Evolutionary conservation across 2,329 filamentous ascomycete genomes (phyloP).

Genomic region (Paraconiothyrium sp.): DNA sequence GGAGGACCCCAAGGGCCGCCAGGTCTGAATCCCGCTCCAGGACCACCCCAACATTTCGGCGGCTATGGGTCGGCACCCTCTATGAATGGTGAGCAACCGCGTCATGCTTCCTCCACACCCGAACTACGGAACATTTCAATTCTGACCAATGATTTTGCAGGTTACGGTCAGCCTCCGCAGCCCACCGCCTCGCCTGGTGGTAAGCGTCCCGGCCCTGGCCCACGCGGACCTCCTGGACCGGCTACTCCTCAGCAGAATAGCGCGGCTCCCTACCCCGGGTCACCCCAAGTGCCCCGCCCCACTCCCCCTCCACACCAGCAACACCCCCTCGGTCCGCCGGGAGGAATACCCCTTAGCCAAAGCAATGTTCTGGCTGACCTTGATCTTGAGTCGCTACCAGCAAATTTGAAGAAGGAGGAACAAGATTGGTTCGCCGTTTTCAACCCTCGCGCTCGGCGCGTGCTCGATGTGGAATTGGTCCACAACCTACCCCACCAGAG

Average conservation of each 20-base stretch:
- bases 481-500: slow-evolving; percentile 94
- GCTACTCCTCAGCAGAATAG: slow-evolving; percentile 93
- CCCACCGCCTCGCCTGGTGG: slow-evolving; percentile 87
- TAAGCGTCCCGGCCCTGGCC: slow-evolving; percentile 71
- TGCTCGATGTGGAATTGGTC: slow-evolving; percentile 91
- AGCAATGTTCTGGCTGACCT: slow-evolving; percentile 82
- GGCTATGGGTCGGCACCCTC: slow-evolving; percentile 71
- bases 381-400: slow-evolving; percentile 84
- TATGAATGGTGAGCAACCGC: slow-evolving; percentile 65
- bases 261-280: slow-evolving; percentile 86
- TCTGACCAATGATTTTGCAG: slow-evolving; percentile 48
- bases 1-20: slow-evolving; percentile 82
- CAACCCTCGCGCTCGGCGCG: slow-evolving; percentile 88
- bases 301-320: slow-evolving; percentile 67
- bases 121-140: neutral
- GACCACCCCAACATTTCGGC: slow-evolving; percentile 75
- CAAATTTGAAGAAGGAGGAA: slow-evolving; percentile 87
- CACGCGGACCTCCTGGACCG: slow-evolving; percentile 70
- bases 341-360: slow-evolving; percentile 59
- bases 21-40: slow-evolving; percentile 65
- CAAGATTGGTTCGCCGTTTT: slow-evolving; percentile 97
- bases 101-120: slow-evolving; percentile 20
- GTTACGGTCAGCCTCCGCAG: slow-evolving; percentile 85
- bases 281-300: slow-evolving; percentile 82
- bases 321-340: slow-evolving; percentile 40